Conservation (phyloP, 768 basidiomycete species). For the Suillus sp. region DNA sequence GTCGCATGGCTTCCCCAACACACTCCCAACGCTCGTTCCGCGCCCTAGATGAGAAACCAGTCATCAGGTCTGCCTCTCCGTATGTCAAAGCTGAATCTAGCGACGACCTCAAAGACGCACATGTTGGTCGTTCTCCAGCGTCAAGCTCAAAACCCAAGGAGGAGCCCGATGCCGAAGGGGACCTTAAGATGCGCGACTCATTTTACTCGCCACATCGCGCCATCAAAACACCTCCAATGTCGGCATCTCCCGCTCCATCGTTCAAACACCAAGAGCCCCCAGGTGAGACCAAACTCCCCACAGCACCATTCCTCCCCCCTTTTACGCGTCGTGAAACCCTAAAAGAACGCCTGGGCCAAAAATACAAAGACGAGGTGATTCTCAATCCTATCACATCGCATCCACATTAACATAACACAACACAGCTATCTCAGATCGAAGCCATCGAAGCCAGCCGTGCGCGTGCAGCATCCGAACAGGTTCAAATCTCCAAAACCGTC, state of each 20-base stretch:
- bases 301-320: conserved; percentile 33
- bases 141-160: conserved; percentile 19
- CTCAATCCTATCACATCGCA: background rate
- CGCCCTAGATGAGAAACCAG: background rate
- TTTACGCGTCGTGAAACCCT: conserved; percentile 28
- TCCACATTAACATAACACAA: background rate
- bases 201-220: conserved; percentile 7
- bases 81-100: background rate
- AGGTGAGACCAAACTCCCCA: conserved; percentile 15
- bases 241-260: conserved; percentile 18
- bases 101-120: background rate
- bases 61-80: background rate
- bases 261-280: background rate
- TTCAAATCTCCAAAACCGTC: conserved; percentile 40
- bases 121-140: conserved; percentile 1
- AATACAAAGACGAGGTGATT: conserved; percentile 28
- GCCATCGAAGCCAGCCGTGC: conserved; percentile 42
- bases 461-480: conserved; percentile 42
- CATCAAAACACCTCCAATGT: conserved; percentile 6
- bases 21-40: background rate
- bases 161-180: conserved; percentile 19
- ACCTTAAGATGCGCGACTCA: conserved; percentile 21
- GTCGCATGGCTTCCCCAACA: background rate
- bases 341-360: background rate
- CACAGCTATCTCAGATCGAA: conserved; percentile 26